Conservation (phyloP, 1,139 yeast genomes). For the Pichia terricola region DNA sequence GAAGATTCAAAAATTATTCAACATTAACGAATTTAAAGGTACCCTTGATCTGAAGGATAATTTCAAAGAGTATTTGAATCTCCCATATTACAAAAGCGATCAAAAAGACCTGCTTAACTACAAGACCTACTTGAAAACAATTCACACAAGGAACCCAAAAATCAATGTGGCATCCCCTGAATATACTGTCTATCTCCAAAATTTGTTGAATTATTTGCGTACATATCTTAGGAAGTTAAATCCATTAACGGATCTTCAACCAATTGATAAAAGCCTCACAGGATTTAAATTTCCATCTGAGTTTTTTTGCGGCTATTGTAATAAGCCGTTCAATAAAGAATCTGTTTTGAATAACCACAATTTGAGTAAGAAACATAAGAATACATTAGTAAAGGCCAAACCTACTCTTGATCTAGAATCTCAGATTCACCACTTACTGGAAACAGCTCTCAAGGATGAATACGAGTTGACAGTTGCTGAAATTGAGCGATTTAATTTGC, state of each 20-base stretch:
- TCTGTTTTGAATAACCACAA: constrained; percentile 66
- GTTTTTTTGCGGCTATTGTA: constrained; percentile 53
- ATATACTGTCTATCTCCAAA: constrained; percentile 37
- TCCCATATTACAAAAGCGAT: constrained; percentile 25
- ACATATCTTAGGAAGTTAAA: constrained; percentile 36
- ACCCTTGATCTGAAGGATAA: constrained; percentile 47
- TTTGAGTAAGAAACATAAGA: constrained; percentile 66
- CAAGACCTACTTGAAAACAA: constrained; percentile 9
- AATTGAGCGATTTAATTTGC: constrained; percentile 54
- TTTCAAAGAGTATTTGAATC: constrained; percentile 43
- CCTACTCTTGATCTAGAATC: constrained; percentile 27
- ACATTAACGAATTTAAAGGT: constrained; percentile 57
- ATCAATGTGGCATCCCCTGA: constrained; percentile 2
- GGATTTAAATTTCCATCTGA: too few species aligned
- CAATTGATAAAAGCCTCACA: constrained; percentile 1
- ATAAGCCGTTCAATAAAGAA: constrained; percentile 51
- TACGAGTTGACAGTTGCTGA: constrained; percentile 47
- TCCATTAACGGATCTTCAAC: constrained; percentile 35
- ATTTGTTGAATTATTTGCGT: constrained; percentile 37
- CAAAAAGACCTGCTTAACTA: constrained; percentile 7
- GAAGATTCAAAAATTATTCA: constrained; percentile 39
- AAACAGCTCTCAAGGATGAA: constrained; percentile 27
- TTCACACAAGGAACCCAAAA: constrained; percentile 6
- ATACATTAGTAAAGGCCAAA: constrained; percentile 17
- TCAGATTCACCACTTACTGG: constrained; percentile 28